Evolutionary conservation across 2,329 filamentous ascomycete genomes (phyloP).

Genomic region (Clonostachys rhizophaga): DNA sequence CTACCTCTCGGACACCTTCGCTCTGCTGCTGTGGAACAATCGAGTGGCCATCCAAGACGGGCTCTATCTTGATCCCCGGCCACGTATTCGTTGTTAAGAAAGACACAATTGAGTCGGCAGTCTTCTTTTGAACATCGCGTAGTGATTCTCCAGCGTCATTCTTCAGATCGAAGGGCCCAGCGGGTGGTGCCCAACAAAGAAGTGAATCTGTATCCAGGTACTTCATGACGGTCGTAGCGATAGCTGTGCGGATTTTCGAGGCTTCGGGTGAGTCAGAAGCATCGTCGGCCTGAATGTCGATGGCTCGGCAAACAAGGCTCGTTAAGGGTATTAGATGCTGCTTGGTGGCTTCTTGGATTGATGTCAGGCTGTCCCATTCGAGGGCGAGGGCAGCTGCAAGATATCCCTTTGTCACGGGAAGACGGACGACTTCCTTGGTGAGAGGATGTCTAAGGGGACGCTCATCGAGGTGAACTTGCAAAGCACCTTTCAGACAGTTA

Average conservation of each 20-base stretch:
- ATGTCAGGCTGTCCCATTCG: constrained; percentile 87
- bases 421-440: constrained; percentile 64
- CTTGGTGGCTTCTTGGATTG: constrained; percentile 77
- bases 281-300: constrained; percentile 75
- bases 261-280: constrained; percentile 12
- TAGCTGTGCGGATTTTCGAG: constrained; percentile 55
- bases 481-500: constrained; percentile 24
- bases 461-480: constrained; percentile 69
- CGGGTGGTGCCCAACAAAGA: constrained; percentile 75
- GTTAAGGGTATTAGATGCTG: constrained; percentile 89
- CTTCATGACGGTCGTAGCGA: constrained; percentile 67
- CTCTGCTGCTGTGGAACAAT: constrained; percentile 75
- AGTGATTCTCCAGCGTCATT: constrained; percentile 54
- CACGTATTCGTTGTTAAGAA: constrained; percentile 72
- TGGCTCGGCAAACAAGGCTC: constrained; percentile 74
- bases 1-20: constrained; percentile 68
- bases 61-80: constrained; percentile 74
- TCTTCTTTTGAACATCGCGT: constrained; percentile 65
- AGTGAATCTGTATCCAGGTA: constrained; percentile 92
- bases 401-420: constrained; percentile 73
- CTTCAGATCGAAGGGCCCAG: constrained; percentile 38
- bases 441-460: constrained; percentile 74
- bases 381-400: constrained; percentile 82
- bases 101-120: constrained; percentile 65
- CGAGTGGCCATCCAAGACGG: constrained; percentile 73